Conservation (phyloP, 345 rosid species). For the Geranium rotundifolium region DNA sequence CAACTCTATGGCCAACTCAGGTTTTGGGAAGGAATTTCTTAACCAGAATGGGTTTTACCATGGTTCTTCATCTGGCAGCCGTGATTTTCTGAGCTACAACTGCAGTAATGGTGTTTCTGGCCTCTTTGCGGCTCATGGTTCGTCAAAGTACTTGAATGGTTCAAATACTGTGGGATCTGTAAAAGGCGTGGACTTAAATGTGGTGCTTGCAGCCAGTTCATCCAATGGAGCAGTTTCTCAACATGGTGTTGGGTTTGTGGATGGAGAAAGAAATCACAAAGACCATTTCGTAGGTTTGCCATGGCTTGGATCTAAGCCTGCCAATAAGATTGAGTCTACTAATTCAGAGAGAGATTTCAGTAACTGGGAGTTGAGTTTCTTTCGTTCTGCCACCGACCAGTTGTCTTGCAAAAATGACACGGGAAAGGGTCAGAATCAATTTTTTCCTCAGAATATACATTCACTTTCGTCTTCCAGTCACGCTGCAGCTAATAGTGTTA, state of each 20-base stretch:
- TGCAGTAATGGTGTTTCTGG: conserved; percentile 20
- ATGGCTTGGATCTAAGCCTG: conserved; percentile 50
- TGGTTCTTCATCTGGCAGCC: conserved; percentile 12
- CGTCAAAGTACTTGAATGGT: conserved; percentile 18
- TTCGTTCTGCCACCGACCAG: conserved; percentile 23
- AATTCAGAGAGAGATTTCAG: conserved; percentile 34
- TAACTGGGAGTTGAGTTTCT: conserved; percentile 18
- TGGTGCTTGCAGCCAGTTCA: conserved; percentile 26
- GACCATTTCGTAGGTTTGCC: conserved; percentile 36
- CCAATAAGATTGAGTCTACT: conserved; percentile 21
- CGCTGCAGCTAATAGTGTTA: conserved; percentile 18
- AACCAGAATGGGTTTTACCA: conserved; percentile 27
- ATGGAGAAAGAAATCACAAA: conserved; percentile 35
- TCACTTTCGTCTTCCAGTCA: conserved; percentile 30
- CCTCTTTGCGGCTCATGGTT: conserved; percentile 14
- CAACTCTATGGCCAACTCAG: conserved; percentile 30
- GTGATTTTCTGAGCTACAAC: conserved; percentile 24
- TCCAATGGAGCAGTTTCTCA: conserved; percentile 21
- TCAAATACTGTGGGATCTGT: conserved; percentile 20
- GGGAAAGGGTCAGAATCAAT: conserved; percentile 19
- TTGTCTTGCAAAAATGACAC: conserved; percentile 23
- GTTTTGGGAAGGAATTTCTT: conserved; percentile 30
- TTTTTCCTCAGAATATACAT: conserved; percentile 23
- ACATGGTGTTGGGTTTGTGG: conserved; percentile 25
- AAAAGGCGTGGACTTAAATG: conserved; percentile 42